Evolutionary conservation across 1,284 basidiomycete genomes (phyloP).

Genomic region (Heterobasidion annosum): DNA sequence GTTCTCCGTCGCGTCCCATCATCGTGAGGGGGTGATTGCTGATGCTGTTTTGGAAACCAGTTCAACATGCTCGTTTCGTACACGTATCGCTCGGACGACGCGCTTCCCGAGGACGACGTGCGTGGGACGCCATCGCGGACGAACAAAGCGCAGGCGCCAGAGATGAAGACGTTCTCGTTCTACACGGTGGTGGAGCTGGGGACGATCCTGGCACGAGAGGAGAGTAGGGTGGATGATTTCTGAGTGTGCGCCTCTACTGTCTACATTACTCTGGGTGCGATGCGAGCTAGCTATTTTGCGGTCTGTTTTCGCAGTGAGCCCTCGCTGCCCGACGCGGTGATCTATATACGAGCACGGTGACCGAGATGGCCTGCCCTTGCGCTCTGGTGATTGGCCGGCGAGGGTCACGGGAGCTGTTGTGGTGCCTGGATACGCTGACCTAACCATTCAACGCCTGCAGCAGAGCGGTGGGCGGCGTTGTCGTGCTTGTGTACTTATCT

Average conservation of each 20-base stretch:
- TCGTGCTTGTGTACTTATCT: neutral
- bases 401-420: no score
- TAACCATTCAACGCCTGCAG: neutral
- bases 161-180: constrained; percentile 82
- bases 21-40: constrained; percentile 3
- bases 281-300: no score
- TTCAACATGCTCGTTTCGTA: constrained; percentile 90
- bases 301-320: no score
- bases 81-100: constrained; percentile 86
- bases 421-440: neutral
- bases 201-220: constrained; percentile 52
- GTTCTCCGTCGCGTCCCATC: constrained; percentile 7
- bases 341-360: no score
- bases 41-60: constrained; percentile 28
- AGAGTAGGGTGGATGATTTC: constrained; percentile 21
- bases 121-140: constrained; percentile 36
- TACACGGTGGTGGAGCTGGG: constrained; percentile 78
- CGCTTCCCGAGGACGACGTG: constrained; percentile 51
- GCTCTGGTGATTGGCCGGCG: no score
- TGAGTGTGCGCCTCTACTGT: neutral
- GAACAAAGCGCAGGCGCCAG: constrained; percentile 34
- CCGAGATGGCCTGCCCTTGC: no score
- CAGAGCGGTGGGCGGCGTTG: neutral
- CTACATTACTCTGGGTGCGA: neutral
- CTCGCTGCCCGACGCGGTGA: no score